Evolutionary conservation across 1,284 basidiomycete genomes (phyloP).

Genomic region (Naganishia albida): DNA sequence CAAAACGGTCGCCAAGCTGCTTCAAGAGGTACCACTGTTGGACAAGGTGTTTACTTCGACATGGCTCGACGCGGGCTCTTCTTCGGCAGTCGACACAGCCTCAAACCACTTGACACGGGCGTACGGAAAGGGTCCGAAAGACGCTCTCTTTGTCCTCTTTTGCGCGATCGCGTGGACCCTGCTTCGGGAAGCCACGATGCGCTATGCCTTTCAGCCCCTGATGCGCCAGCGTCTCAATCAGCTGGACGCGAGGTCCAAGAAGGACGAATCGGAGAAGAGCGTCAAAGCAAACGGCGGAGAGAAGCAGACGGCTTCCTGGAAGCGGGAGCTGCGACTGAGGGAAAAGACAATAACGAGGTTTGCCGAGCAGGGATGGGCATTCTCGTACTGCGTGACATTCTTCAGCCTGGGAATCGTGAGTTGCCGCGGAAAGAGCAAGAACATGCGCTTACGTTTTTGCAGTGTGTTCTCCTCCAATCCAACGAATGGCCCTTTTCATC

Average conservation of each 20-base stretch:
- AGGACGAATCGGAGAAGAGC: conserved; percentile 29
- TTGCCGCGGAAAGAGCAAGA: conserved; percentile 37
- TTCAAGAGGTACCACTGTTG: conserved; percentile 1
- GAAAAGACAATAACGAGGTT: conserved; percentile 78
- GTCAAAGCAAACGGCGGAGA: conserved; percentile 3
- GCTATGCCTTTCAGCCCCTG: conserved; percentile 73
- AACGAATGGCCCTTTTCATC: conserved; percentile 70
- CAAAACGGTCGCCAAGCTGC: neutral
- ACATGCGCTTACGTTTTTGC: conserved; percentile 12
- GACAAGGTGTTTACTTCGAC: conserved; percentile 1
- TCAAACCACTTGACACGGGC: neutral
- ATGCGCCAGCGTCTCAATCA: conserved; percentile 66
- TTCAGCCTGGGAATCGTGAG: conserved; percentile 82
- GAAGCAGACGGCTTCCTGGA: conserved; percentile 17
- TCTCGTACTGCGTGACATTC: conserved; percentile 74
- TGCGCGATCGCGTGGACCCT: conserved; percentile 76
- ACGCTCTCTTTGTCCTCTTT: conserved; percentile 69
- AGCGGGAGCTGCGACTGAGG: conserved; percentile 45
- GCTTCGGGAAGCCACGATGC: conserved; percentile 70
- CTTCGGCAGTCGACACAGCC: neutral
- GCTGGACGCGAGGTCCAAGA: conserved; percentile 38
- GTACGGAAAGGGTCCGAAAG: conserved; percentile 66
- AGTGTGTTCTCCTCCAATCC: conserved; percentile 78
- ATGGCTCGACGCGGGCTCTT: conserved; percentile 6
- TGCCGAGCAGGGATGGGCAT: conserved; percentile 91